Evolutionary conservation across 2,329 filamentous ascomycete genomes (phyloP), one percentile per base, ranked within the genome.

Genomic region (Botrytis squamosa): DNA sequence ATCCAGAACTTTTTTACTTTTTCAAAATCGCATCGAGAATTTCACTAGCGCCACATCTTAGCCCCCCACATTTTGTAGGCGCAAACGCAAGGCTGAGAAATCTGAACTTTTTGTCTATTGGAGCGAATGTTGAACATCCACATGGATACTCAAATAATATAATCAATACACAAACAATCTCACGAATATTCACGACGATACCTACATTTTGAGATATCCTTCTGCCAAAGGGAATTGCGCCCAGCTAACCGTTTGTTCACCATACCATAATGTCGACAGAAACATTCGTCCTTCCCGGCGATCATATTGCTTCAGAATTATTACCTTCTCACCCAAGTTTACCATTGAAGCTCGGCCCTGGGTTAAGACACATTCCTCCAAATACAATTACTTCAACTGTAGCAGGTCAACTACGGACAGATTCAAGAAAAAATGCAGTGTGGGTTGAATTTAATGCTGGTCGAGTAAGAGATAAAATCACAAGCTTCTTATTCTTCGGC

Each of bases 361-460:
- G 95, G 72, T 87, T 98, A 73, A 92, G 92, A 75, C 91, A 97
- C 82, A 90, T 94, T 74, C 93, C 93, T 62, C 92, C 93, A n/a
- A 88, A 88, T 77, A 90, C 89, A 57, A 90, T 96, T 78, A 86
- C 91, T 76, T 86, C 92, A 76, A 90, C 90, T 72, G 86, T 93
- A 76, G 88, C 89, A 72, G 91, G 90, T 78, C 87, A 90, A 79
- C 86, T 95, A 73, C 86, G 89, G 74, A 88, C 88, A 74, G 91
- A 95, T 82, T 84, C 83, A 78, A 86, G 86, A 82, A 96, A 95
- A 85, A 93, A 93, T 82, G 89, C 92, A 7, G 87, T 95, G 75
- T 94, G 92, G 87, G 86, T 96, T 74, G 93, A 96, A 80, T 89
- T 86, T 76, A 88, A 90, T 76, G 87, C 87, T 60, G 92, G 92